Percentiles rank a stretch among this genome's conserved stretches.
Conservation (phyloP, 257 asterid species). For the Jacaranda mimosifolia region DNA sequence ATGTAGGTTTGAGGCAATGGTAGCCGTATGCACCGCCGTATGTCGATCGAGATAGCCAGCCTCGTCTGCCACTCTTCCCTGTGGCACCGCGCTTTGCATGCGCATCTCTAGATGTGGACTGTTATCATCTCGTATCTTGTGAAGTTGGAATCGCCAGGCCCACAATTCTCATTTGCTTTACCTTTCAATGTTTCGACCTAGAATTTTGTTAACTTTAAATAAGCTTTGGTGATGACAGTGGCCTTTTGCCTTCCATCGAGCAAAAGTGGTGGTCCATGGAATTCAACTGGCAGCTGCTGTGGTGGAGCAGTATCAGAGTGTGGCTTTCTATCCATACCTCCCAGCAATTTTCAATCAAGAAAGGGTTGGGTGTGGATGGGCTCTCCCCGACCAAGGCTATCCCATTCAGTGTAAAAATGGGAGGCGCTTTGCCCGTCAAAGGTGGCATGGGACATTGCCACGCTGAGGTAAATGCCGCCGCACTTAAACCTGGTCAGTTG, state of each 20-base stretch:
- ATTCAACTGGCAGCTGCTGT: background rate
- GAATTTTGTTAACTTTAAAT: constrained; percentile 32
- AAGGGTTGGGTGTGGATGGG: constrained; percentile 16
- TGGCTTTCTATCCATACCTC: background rate
- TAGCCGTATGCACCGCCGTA: constrained; percentile 39
- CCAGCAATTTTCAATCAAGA: constrained; percentile 39
- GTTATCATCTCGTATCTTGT: constrained; percentile 41
- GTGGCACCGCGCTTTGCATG: constrained; percentile 42
- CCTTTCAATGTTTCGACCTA: constrained; percentile 36
- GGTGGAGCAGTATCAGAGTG: too few species aligned
- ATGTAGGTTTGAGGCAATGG: constrained; percentile 43
- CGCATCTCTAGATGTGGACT: constrained; percentile 48
- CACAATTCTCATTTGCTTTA: constrained; percentile 18
- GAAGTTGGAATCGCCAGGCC: too few species aligned
- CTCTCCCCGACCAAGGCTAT: constrained; percentile 42
- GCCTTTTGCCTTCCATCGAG: constrained; percentile 18
- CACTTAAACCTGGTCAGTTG: constrained; percentile 46
- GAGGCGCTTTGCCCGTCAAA: constrained; percentile 44
- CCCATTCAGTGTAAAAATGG: constrained; percentile 41
- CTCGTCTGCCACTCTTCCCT: constrained; percentile 32
- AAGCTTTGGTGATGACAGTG: background rate
- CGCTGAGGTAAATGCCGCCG: constrained; percentile 44
- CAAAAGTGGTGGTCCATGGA: constrained; percentile 13
- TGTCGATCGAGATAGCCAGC: constrained; percentile 31
- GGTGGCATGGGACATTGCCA: constrained; percentile 39